Evolutionary conservation across 352 stramenopile species (phyloP), one percentile per base, ranked within the genome.

Genomic region (Phytophthora citricola): DNA sequence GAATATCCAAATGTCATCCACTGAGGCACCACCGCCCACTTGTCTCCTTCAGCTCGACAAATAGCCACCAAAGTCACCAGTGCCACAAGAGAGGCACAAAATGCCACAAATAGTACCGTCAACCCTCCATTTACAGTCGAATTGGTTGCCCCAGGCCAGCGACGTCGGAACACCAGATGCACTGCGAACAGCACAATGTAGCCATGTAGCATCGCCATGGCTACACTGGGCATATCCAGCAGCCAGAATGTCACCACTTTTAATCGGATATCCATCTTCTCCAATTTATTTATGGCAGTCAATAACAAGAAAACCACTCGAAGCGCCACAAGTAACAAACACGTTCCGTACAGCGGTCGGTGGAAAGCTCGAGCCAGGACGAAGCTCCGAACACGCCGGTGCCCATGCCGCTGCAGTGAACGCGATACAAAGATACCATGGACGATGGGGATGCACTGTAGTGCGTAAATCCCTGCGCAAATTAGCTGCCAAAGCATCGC

Each of bases 181-280:
- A 73, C 46, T 49, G 66, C 62, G 29, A 80, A 77, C 38, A 83
- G 61, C 54, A 69, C 54, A 56, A 83, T 41, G 55, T 83, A 79
- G 48, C 71, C 60, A 47, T 61, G 20, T n/a, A 81, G 51, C 31
- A 29, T 47, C 9, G 57, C 48, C 31, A 75, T 44, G 22, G 54
- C 63, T 32, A 72, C 71, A 48, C 53, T 75, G 12, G 75, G 69
- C 58, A 75, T 63, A 38, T 79, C 69, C 47, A 79, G 40, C 54
- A 83, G 54, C 69, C 69, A 80, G 24, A 72, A 83, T 36, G 57
- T 65, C 12, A 41, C 38, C 31, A 69, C 11, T 58, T 58, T 66
- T 9, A 50, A 17, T 24, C 7, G 12, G 34, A 52, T 3, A 8
- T 41, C 36, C 40, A 32, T 57, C 2, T 49, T 0, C 5, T 62